A percentile compares a stretch with the other conserved stretches of the same genome.
These are phyloP conservation scores for Plasmopara muralis DNA, from an alignment of 352 stramenopile species.

Conservation along the genomic window DNA sequence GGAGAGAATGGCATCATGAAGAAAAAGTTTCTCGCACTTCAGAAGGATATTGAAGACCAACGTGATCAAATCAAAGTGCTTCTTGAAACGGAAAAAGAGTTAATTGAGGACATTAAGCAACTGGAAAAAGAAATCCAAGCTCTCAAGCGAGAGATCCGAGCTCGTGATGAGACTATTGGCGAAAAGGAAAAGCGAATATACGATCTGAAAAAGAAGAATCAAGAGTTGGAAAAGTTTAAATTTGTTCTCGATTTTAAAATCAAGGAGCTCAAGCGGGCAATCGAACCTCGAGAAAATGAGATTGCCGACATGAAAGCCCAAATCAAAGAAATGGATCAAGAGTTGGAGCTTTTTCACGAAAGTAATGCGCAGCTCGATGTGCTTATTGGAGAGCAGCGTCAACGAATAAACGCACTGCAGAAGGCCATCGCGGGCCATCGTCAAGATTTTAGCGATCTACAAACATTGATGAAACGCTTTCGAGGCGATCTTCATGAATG, in stretches of 20 bases:
- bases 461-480: conserved; percentile 70
- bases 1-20: conserved; percentile 93
- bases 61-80: conserved; percentile 86
- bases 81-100: conserved; percentile 82
- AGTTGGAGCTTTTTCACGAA: conserved; percentile 94
- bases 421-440: conserved; percentile 61
- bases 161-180: conserved; percentile 91
- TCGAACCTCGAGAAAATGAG: conserved; percentile 92
- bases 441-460: conserved; percentile 50
- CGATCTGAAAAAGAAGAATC: conserved; percentile 94
- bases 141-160: conserved; percentile 92
- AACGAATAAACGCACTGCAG: conserved; percentile 83
- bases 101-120: conserved; percentile 79
- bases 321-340: conserved; percentile 94
- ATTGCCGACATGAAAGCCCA: conserved; percentile 91
- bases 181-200: conserved; percentile 95
- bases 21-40: conserved; percentile 86
- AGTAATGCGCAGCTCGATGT: conserved; percentile 89
- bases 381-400: conserved; percentile 89
- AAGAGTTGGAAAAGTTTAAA: conserved; percentile 95
- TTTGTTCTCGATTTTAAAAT: conserved; percentile 97
- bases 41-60: conserved; percentile 91
- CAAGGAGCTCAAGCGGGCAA: conserved; percentile 92
- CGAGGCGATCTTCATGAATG: conserved; percentile 80
- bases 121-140: conserved; percentile 90